These are phyloP conservation scores for Globisporangium sylvaticum DNA, from an alignment of 352 stramenopile genomes.

Conservation along the genomic window DNA sequence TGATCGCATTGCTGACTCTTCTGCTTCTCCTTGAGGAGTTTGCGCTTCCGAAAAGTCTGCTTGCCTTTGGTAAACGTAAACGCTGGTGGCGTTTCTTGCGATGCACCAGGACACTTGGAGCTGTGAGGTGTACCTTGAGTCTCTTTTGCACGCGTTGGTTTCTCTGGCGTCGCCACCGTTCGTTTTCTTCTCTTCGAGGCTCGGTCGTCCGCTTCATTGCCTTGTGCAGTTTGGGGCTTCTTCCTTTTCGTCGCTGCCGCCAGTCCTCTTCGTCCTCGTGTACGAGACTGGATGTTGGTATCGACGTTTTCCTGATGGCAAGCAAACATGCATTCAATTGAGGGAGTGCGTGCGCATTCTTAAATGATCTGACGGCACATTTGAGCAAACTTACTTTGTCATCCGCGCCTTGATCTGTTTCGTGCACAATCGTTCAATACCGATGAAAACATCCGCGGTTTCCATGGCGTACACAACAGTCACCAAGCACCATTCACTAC, in stretches of 20 bases:
- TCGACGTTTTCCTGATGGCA: slow-evolving; percentile 10
- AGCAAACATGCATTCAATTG: not conserved
- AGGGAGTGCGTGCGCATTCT: not conserved
- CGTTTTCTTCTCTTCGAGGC: slow-evolving; percentile 4
- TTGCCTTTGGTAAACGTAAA: slow-evolving; percentile 49
- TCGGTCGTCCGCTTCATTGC: not conserved
- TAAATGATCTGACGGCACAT: not conserved
- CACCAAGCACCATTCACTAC: not conserved
- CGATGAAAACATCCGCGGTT: not conserved
- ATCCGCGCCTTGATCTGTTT: not conserved
- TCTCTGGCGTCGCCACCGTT: not conserved
- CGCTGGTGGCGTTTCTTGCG: slow-evolving; percentile 43
- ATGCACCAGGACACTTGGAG: slow-evolving; percentile 7
- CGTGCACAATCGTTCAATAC: not conserved
- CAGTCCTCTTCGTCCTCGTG: not conserved
- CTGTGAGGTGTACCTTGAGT: slow-evolving; percentile 4
- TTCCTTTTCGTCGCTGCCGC: not conserved
- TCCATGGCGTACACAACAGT: not conserved
- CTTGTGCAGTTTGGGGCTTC: not conserved
- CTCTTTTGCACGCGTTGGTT: not conserved
- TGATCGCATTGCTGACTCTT: slow-evolving; percentile 35
- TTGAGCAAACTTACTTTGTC: not conserved
- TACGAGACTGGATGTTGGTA: slow-evolving; percentile 4
- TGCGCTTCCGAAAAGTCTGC: slow-evolving; percentile 43
- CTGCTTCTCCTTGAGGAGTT: slow-evolving; percentile 22